These are phyloP conservation scores for Epicoccum sorghinum DNA, from an alignment of 2,329 filamentous ascomycete genomes.

Conservation along the genomic window DNA sequence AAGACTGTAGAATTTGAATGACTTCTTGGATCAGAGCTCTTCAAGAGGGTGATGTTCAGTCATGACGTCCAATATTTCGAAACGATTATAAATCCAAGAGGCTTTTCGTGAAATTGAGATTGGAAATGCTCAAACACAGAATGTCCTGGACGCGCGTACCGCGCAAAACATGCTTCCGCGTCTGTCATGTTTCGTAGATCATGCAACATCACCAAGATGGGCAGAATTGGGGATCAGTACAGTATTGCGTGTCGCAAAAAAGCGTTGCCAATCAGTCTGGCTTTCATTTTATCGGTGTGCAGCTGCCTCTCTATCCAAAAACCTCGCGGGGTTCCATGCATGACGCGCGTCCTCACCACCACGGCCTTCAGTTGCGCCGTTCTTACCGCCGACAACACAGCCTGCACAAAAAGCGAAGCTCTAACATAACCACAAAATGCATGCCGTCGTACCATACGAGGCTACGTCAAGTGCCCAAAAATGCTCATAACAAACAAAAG, in stretches of 20 bases:
- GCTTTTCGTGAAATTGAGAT: neutral
- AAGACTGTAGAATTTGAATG: too few relatives aligned
- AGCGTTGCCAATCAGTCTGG: conserved; percentile 21
- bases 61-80: neutral
- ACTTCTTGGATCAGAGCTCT: too few relatives aligned
- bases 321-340: conserved; percentile 14
- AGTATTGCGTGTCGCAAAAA: conserved; percentile 3
- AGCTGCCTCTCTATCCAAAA: neutral
- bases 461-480: conserved; percentile 15
- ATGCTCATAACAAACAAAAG: conserved; percentile 36
- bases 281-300: conserved; percentile 24
- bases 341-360: conserved; percentile 33
- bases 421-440: conserved; percentile 17
- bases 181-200: conserved; percentile 14
- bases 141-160: conserved; percentile 13
- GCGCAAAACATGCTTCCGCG: neutral
- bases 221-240: conserved; percentile 1
- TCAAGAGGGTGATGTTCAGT: too few relatives aligned
- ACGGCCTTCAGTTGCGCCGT: conserved; percentile 17
- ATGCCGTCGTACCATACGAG: conserved; percentile 25
- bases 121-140: conserved; percentile 4
- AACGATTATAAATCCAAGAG: neutral
- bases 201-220: conserved; percentile 8
- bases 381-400: conserved; percentile 25
- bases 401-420: conserved; percentile 16